Conservation (phyloP, 139 green algal species). For the Tetradesmus lagerheimii region DNA sequence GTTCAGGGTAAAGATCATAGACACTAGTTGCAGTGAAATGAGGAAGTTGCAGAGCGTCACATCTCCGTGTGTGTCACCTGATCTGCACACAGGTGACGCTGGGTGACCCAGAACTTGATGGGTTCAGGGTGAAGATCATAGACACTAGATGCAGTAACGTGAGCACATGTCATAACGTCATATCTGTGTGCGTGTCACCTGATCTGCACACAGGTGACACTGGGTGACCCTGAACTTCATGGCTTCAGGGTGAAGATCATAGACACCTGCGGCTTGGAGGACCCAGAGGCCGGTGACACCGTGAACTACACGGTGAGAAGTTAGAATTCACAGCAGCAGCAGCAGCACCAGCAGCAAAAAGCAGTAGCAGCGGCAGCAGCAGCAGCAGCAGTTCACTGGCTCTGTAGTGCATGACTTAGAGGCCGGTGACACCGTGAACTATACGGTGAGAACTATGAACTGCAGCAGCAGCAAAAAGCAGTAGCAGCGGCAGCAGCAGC, state of each 20-base stretch:
- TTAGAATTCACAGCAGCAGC: not conserved
- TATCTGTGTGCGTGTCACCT: not conserved
- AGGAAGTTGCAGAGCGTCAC: too few species aligned
- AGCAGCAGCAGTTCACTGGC: too few species aligned
- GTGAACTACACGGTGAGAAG: constrained; percentile 59
- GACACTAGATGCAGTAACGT: too few species aligned
- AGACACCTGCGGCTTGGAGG: constrained; percentile 72
- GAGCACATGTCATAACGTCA: too few species aligned
- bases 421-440: constrained; percentile 67
- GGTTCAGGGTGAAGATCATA: constrained; percentile 66
- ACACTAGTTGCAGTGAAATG: too few species aligned
- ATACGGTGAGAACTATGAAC: constrained; percentile 39
- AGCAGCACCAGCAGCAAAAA: too few species aligned
- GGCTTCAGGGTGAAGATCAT: constrained; percentile 68
- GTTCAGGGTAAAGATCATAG: not conserved
- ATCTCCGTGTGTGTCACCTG: not conserved
- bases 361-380: too few species aligned
- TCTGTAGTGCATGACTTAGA: constrained; percentile 73
- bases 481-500: too few species aligned
- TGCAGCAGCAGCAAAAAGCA: too few species aligned
- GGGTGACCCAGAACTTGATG: constrained; percentile 45
- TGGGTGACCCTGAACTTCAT: constrained; percentile 40
- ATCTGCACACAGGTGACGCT: not conserved
- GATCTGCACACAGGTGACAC: not conserved
- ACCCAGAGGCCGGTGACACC: constrained; percentile 67